Conservation (phyloP, 2,329 filamentous ascomycete species). For the Trichoderma sp. region DNA sequence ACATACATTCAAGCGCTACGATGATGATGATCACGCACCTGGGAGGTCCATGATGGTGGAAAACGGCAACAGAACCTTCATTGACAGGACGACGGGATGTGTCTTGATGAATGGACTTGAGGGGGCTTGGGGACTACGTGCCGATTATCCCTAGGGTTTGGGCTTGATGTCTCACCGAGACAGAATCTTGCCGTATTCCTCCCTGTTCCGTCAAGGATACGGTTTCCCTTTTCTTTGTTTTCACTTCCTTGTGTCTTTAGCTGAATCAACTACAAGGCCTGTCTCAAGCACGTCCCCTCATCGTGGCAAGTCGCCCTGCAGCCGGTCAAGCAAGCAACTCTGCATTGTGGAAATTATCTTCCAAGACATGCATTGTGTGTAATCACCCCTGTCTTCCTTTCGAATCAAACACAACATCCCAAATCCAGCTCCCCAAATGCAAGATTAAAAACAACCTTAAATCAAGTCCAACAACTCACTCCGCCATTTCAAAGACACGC, state of each 20-base stretch:
- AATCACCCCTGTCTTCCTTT: neutral
- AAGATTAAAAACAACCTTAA: neutral
- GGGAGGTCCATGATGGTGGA: neutral
- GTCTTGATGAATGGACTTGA: neutral
- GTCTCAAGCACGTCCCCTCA: neutral
- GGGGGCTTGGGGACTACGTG: too few relatives aligned
- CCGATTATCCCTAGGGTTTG: too few relatives aligned
- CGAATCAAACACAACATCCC: neutral
- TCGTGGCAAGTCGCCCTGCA: neutral
- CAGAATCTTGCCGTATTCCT: neutral
- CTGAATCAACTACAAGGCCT: conserved; percentile 9
- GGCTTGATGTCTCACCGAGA: neutral
- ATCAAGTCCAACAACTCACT: too few relatives aligned
- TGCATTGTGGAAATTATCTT: conserved; percentile 16
- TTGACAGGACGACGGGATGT: neutral
- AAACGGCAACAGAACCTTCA: neutral
- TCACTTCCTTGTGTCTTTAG: neutral
- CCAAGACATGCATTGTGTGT: conserved; percentile 22
- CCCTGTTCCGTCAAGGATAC: neutral
- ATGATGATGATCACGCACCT: neutral
- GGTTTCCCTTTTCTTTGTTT: neutral
- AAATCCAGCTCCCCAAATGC: neutral
- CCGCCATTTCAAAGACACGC: neutral
- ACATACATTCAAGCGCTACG: neutral
- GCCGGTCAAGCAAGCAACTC: neutral